Evolutionary conservation across 139 green algal species (phyloP).

Genomic region (Chlorella ohadii): DNA sequence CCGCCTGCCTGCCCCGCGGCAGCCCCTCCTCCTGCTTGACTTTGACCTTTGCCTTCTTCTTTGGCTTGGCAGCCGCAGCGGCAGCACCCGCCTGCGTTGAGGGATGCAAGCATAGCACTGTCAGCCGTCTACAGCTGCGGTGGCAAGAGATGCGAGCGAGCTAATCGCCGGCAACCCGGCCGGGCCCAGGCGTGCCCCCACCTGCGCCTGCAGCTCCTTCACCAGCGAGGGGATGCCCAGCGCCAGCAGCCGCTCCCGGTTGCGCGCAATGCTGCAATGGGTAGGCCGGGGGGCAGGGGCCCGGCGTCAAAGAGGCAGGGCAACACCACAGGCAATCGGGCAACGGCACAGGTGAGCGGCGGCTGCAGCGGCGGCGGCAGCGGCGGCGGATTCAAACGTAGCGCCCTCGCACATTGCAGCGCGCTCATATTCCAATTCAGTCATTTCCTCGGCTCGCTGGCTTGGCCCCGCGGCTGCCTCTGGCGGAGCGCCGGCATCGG

Average conservation of each 20-base stretch:
- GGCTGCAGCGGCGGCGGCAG: background rate
- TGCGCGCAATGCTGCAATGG: slow-evolving; percentile 39
- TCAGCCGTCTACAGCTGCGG: too few relatives aligned
- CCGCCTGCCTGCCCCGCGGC: background rate
- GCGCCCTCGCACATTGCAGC: background rate
- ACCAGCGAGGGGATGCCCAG: slow-evolving; percentile 35
- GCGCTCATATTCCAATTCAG: background rate
- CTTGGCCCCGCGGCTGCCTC: background rate
- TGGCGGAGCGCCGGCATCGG: background rate
- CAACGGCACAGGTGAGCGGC: background rate
- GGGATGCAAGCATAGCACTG: too few relatives aligned
- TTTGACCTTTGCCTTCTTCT: background rate
- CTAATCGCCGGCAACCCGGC: too few relatives aligned
- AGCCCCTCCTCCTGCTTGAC: background rate
- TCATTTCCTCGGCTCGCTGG: background rate
- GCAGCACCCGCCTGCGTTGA: too few relatives aligned
- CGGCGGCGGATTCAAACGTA: too few relatives aligned
- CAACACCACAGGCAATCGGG: background rate
- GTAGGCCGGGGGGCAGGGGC: background rate
- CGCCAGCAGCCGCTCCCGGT: slow-evolving; percentile 29
- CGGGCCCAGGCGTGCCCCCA: too few relatives aligned
- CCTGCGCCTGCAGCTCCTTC: background rate
- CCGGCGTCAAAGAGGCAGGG: background rate
- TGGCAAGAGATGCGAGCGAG: too few relatives aligned
- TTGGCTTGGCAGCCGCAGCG: too few relatives aligned